phyloP scores from a whole-genome alignment of 176 grass and related monocot species.

The Bromus sterilis region DNA sequence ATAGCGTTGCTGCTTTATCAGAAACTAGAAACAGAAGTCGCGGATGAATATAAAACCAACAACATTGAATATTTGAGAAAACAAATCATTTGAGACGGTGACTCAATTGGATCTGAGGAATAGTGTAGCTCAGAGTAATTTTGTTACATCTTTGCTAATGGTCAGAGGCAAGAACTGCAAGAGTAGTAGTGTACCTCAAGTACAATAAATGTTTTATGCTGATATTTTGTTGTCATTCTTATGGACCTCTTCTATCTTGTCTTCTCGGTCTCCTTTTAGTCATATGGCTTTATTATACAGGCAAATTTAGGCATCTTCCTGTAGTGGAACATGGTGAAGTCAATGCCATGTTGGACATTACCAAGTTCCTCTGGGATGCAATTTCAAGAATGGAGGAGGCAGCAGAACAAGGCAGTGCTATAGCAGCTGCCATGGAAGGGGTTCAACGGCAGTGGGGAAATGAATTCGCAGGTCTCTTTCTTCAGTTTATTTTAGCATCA shows the following conservation, averaged over 20 bases:
- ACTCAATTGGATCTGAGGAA: not conserved
- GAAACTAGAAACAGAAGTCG: not conserved
- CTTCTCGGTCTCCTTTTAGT: not conserved
- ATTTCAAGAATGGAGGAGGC: conserved; percentile 90
- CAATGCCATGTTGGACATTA: conserved; percentile 84
- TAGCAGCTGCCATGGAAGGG: conserved; percentile 69
- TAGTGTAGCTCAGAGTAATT: not conserved
- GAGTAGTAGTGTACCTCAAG: too few species aligned
- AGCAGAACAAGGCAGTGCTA: conserved; percentile 68
- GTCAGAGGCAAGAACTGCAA: not conserved
- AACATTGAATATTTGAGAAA: not conserved
- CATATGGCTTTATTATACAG: conserved; percentile 30
- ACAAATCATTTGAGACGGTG: not conserved
- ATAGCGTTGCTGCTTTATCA: not conserved
- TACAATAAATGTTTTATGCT: not conserved
- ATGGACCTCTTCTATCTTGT: not conserved
- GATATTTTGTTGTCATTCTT: not conserved
- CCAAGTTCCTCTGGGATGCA: conserved; percentile 69
- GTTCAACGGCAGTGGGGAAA: conserved; percentile 52
- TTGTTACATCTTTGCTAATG: not conserved
- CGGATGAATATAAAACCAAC: not conserved
- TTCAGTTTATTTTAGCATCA: not conserved
- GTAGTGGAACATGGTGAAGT: conserved; percentile 79
- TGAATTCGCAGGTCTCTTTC: conserved; percentile 39
- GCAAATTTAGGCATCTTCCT: conserved; percentile 90